These are phyloP conservation scores for Jaapia argillacea DNA, from an alignment of 768 basidiomycete genomes.

Conservation along the genomic window DNA sequence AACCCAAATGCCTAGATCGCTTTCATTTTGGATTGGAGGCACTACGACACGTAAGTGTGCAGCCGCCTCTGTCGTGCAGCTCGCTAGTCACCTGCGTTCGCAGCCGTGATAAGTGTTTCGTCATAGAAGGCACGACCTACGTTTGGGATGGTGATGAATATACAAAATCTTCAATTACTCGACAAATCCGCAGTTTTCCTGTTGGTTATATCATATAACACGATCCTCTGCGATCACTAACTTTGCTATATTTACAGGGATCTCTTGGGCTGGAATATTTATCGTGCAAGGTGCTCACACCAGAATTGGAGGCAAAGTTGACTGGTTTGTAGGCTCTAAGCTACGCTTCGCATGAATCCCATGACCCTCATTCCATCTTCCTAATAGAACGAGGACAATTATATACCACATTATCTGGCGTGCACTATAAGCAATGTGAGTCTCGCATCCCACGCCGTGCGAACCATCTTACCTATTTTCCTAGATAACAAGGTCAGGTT, in stretches of 20 bases:
- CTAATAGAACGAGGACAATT: slow-evolving; percentile 8
- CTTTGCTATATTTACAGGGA: slow-evolving; percentile 5
- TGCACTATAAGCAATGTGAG: slow-evolving; percentile 11
- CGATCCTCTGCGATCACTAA: not conserved
- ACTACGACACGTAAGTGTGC: not conserved
- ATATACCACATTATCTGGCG: slow-evolving; percentile 7
- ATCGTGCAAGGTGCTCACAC: slow-evolving; percentile 6
- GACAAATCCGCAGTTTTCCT: not conserved
- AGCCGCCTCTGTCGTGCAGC: not conserved
- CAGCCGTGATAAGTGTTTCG: not conserved
- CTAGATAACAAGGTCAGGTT: slow-evolving; percentile 3
- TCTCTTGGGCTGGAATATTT: slow-evolving; percentile 3
- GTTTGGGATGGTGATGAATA: not conserved
- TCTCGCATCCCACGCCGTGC: not conserved
- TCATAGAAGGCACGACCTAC: not conserved
- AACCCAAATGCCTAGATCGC: not conserved
- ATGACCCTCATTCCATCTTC: not conserved
- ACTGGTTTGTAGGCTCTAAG: slow-evolving; percentile 3
- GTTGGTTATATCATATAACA: not conserved
- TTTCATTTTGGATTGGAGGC: not conserved
- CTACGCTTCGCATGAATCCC: not conserved
- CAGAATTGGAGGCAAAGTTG: slow-evolving; percentile 4
- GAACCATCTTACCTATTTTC: not conserved
- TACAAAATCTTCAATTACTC: not conserved
- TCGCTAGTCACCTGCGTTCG: not conserved